Evolutionary conservation across 345 rosid species (phyloP), one percentile per base, ranked within the genome.

Genomic region (Citrus unshiu): DNA sequence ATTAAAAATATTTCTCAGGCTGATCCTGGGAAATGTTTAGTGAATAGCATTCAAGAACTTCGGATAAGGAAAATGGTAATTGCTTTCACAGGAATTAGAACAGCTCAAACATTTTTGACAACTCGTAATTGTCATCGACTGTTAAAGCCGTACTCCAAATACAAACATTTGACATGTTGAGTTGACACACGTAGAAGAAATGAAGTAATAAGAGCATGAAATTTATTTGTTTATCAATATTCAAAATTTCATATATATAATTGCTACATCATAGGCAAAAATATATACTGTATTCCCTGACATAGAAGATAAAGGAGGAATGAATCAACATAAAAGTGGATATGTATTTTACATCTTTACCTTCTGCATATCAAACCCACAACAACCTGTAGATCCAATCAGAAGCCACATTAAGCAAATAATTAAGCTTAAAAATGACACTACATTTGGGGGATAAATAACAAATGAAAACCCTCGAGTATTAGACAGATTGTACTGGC

Each of bases 311-410:
- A 65, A 35, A 29, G 22, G 12, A 35, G 24, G 35, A 74, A 69
- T 56, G 64, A 39, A 61, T 82, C 75, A 69, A 75, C 56, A 68
- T 69, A 70, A 81, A 69, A 83, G 81, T 64, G 58, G 74, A 81
- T 56, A 82, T 77, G 68, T 6, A 70, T 76, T 29, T 62, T 62
- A 13, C 22, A 6, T n/a, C 51, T 81, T 76, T 81, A 90, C 90
- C 89, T 87, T 88, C 77, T 78, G 75, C 79, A 81, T 76, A 79
- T 88, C 89, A 81, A 81, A 87, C 39, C 89, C 91, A 81, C 87
- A 90, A 24, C 39, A 49, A n/a, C 86, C 91, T 90, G 90, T 80
- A 74, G 75, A 77, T 76, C 25, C 66, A 64, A 78, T 24, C 32
- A 64, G 73, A 74, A 68, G 49, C 32, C 7, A 18, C 77, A 69